phyloP scores from a whole-genome alignment of 1,284 basidiomycete species.

The Heterobasidion occidentale region DNA sequence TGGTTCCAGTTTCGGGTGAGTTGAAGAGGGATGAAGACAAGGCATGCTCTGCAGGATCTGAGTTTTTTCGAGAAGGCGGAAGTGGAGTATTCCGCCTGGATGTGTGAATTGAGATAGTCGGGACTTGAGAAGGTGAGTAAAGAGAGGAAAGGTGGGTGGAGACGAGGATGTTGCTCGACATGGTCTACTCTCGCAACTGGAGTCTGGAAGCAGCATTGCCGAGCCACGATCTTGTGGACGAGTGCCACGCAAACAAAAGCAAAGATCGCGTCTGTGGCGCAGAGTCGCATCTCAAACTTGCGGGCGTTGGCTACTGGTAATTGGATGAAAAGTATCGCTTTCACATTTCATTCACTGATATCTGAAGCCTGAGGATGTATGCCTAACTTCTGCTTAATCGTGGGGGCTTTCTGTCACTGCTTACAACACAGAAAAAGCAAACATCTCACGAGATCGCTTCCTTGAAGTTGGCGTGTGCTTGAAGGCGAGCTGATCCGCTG shows the following conservation, averaged over 20 bases:
- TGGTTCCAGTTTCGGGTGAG: slow-evolving; percentile 51
- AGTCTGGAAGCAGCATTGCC: background rate
- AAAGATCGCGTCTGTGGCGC: background rate
- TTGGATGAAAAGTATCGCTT: no score
- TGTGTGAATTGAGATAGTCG: slow-evolving; percentile 50
- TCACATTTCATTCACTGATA: no score
- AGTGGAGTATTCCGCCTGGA: slow-evolving; percentile 45
- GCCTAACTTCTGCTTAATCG: no score
- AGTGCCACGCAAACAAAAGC: background rate
- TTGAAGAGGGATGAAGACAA: slow-evolving; percentile 53
- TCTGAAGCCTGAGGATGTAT: no score
- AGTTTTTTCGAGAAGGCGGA: slow-evolving; percentile 29
- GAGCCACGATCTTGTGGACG: background rate
- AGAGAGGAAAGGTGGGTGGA: slow-evolving; percentile 59
- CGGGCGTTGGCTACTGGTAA: no score
- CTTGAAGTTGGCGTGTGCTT: no score
- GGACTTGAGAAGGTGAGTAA: slow-evolving; percentile 41
- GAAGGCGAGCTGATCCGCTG: no score
- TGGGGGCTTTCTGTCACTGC: no score
- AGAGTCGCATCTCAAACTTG: no score
- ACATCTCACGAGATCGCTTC: no score
- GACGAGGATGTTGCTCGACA: slow-evolving; percentile 42
- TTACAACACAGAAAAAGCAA: no score
- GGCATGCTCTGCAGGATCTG: slow-evolving; percentile 69
- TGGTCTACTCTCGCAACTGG: slow-evolving; percentile 10